Evolutionary conservation across 192 early-diverging fungal species (phyloP), one percentile per base, ranked within the genome.

Genomic region (Chytriomyces hyalinus): DNA sequence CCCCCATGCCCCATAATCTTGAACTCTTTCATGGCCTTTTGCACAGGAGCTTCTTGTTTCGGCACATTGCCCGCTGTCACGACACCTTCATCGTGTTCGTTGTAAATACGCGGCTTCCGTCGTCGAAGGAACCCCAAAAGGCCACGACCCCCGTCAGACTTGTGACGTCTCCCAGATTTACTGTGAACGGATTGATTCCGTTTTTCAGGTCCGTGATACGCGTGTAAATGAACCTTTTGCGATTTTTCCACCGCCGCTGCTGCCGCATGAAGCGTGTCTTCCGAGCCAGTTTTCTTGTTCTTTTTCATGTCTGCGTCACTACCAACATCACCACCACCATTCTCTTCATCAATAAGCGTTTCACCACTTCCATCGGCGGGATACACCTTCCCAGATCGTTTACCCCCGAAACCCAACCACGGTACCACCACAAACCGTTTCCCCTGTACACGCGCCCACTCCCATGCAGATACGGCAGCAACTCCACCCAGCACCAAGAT

Each of bases 161-260:
- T 26, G 63, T 28, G 13, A 1, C 63, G 10, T n/a, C 36, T 36
- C 36, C 36, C 36, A 36, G 36, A 36, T 36, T 36, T 36, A 36
- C 36, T 13, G 26, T 13, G 11, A 65, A 46, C 28, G n/a, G 51
- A 9, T 13, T 51, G 17, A 10, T 50, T 17, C 36, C 49, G n/a
- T 60, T 73, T 73, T 15, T 20, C 71, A 60, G 71, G 71, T 49
- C 71, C 71, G 7, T 73, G 17, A 62, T 73, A 73, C 60, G 46
- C 71, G 8, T 26, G 6, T 20, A 73, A 48, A 15, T 60, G 22
- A 20, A 70, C 69, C 61, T 48, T 46, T 44, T 74, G 45, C 5
- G 13, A 36, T 36, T 36, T 36, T 36, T 36, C 36, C 36, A 36
- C 36, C 36, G 36, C 36, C 36, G 36, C 36, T 26, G 24, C 24